Conservation (phyloP, 768 basidiomycete genomes). For the Panaeolus papilionaceus region DNA sequence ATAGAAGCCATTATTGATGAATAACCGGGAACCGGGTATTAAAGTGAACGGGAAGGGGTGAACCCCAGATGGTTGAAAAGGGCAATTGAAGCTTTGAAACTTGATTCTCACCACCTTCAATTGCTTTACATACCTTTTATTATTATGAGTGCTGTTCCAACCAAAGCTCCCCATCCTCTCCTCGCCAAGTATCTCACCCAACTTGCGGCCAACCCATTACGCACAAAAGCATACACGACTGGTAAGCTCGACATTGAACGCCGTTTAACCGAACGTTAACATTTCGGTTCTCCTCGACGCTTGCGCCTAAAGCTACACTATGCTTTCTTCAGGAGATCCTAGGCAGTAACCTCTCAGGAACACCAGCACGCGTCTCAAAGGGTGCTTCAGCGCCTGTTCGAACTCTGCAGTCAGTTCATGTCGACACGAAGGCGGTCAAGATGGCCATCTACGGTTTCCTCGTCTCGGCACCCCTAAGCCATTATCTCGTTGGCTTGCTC, state of each 20-base stretch:
- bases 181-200: conserved; percentile 75
- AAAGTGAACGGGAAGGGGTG: conserved; percentile 4
- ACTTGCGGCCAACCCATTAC: conserved; percentile 71
- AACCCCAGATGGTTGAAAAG: conserved; percentile 27
- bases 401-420: conserved; percentile 58
- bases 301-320: conserved; percentile 41
- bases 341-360: conserved; percentile 71
- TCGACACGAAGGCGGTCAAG: conserved; percentile 77
- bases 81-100: conserved; percentile 4
- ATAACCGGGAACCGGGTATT: conserved; percentile 13
- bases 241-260: conserved; percentile 41
- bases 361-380: conserved; percentile 58
- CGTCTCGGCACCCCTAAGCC: conserved; percentile 83
- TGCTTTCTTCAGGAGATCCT: conserved; percentile 84
- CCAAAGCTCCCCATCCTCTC: conserved; percentile 47
- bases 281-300: conserved; percentile 14
- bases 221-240: conserved; percentile 83
- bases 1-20: conserved; percentile 19
- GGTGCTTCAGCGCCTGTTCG: conserved; percentile 60
- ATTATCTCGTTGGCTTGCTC: conserved; percentile 72
- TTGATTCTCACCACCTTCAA: conserved; percentile 9
- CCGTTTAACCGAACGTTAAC: not conserved
- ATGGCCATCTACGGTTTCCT: conserved; percentile 87
- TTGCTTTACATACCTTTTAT: not conserved
- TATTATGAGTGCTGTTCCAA: conserved; percentile 46